A percentile compares a stretch with the other conserved stretches of the same genome.
phyloP scores from a whole-genome alignment of 345 rosid genomes.

The Orychophragmus violaceus region DNA sequence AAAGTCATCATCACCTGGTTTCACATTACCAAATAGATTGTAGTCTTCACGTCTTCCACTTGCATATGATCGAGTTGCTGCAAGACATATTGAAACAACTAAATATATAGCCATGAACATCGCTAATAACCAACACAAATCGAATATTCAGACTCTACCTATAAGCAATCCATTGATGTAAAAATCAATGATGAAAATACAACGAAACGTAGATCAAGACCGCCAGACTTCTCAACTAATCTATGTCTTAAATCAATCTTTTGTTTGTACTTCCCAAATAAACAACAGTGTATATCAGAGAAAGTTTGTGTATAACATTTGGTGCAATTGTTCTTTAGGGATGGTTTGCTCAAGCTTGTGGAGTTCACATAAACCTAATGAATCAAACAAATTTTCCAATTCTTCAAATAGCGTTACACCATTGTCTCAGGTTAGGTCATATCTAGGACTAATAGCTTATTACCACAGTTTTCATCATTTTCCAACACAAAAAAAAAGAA shows the following conservation, averaged over 20 bases:
- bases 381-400: background rate
- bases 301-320: background rate
- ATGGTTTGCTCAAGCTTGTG: background rate
- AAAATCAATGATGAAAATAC: background rate
- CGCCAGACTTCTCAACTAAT: background rate
- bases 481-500: background rate
- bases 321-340: background rate
- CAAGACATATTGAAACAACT: constrained; percentile 17
- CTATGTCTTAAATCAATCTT: background rate
- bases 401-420: background rate
- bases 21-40: constrained; percentile 59
- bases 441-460: background rate
- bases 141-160: background rate
- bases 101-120: background rate
- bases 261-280: background rate
- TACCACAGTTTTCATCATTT: background rate
- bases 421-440: background rate
- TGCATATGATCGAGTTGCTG: constrained; percentile 54
- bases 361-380: background rate
- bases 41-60: constrained; percentile 44
- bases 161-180: background rate
- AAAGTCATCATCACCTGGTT: constrained; percentile 57
- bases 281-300: background rate
- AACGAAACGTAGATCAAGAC: background rate
- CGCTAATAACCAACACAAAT: background rate